These are phyloP conservation scores for Brettanomyces nanus DNA, from an alignment of 805 yeast genomes.

Conservation along the genomic window DNA sequence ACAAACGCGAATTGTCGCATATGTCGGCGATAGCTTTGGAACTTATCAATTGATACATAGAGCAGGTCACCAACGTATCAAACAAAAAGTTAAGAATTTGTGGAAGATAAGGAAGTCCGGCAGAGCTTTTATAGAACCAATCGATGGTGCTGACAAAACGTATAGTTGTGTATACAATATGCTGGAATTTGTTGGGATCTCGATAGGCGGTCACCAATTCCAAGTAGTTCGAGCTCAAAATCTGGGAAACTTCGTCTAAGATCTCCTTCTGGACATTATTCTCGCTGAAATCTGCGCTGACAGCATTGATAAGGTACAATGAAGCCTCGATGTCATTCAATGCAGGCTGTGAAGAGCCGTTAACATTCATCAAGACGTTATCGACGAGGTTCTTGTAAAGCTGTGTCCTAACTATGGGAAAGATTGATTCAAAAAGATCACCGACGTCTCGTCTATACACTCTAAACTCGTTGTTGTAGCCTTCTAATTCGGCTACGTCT, in stretches of 20 bases:
- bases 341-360: background rate
- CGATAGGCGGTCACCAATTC: constrained; percentile 9
- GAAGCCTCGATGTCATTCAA: constrained; percentile 48
- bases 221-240: constrained; percentile 27
- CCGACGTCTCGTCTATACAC: constrained; percentile 66
- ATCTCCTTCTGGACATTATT: constrained; percentile 21
- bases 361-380: constrained; percentile 25
- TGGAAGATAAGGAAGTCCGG: constrained; percentile 39
- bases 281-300: constrained; percentile 44
- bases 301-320: constrained; percentile 45
- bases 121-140: constrained; percentile 44
- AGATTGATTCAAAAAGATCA: constrained; percentile 67
- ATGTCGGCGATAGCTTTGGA: constrained; percentile 53
- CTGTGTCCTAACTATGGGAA: constrained; percentile 51
- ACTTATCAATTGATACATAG: constrained; percentile 27
- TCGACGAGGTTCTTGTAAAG: constrained; percentile 38
- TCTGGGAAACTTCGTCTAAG: constrained; percentile 12
- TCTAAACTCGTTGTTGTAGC: constrained; percentile 45
- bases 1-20: constrained; percentile 44
- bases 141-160: constrained; percentile 51
- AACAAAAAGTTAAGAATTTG: constrained; percentile 43
- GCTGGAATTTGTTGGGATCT: constrained; percentile 11
- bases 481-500: constrained; percentile 25
- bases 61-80: constrained; percentile 20
- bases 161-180: constrained; percentile 42